Evolutionary conservation across 257 asterid species (phyloP), one percentile per base, ranked within the genome.

Genomic region (Nicotiana noctiflora): DNA sequence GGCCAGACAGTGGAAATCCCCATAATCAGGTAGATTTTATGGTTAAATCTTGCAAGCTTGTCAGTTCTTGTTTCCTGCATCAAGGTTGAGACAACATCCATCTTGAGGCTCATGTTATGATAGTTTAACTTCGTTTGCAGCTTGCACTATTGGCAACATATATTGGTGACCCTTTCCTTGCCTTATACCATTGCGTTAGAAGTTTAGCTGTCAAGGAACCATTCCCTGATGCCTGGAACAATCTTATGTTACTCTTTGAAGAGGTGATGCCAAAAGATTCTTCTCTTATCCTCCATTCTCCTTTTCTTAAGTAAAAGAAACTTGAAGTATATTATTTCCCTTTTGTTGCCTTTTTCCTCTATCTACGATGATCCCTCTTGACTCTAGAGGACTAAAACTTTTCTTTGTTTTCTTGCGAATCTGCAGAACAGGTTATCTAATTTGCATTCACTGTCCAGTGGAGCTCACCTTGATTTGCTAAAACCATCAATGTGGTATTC

Each of bases 171-270:
- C 49, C 92, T 76, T 93, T 93, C 86, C 96, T 95, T 70, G 98
- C 98, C 51, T 84, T 93, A 82, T 93, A 95, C 85, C 99, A 95
- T 78, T 92, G 95, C 29, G 83, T 93, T 65, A 87, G 99, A 87
- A 95, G 99, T 87, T 89, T 92, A 84, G 93, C 94, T 7, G 93
- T 91, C 63, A 91, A 92, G 87, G 97, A 93, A 86, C 99, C 97
- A 63, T 95, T 95, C 79, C 99, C 97, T 68, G 98, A 95, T 82
- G 97, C 97, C 77, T 90, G 97, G 97, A 89, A 89, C 77, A 95
- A 95, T 83, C 94, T 95, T 82, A 83, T 90, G 89, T 78, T 93
- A 68, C 93, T 93, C 62, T 91, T 93, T 70, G 98, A 95, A 84
- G 94, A 90, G 94, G 99, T 95, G 86, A 84, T 77, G 21, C 6